These are phyloP conservation scores for Sextonia rubra DNA, from an alignment of 164 flowering plant genomes.

Conservation along the genomic window DNA sequence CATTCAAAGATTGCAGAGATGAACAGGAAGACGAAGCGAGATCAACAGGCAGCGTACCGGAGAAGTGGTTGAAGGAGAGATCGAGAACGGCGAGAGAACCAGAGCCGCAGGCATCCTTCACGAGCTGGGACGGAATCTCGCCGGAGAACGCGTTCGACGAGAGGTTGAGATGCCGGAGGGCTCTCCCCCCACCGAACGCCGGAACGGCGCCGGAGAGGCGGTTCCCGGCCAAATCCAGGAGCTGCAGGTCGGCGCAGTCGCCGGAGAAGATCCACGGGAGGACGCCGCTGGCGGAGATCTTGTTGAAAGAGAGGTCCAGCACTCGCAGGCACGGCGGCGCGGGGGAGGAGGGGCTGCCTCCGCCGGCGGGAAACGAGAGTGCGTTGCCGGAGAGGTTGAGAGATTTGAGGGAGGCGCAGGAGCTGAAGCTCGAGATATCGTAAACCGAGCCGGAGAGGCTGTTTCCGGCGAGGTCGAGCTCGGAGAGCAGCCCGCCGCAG, in stretches of 20 bases:
- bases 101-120: slow-evolving; percentile 35
- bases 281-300: background rate
- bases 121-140: slow-evolving; percentile 39
- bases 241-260: background rate
- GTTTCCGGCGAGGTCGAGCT: slow-evolving; percentile 67
- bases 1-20: slow-evolving; percentile 42
- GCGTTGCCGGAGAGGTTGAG: slow-evolving; percentile 60
- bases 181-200: background rate
- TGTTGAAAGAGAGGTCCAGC: background rate
- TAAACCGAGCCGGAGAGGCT: slow-evolving; percentile 47
- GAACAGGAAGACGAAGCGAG: slow-evolving; percentile 53
- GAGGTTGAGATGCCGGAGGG: slow-evolving; percentile 6
- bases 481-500: slow-evolving; percentile 36
- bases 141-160: slow-evolving; percentile 22
- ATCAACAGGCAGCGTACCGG: slow-evolving; percentile 56
- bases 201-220: slow-evolving; percentile 26
- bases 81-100: slow-evolving; percentile 50
- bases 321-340: background rate
- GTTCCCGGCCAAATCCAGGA: background rate
- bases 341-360: background rate
- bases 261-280: slow-evolving; percentile 1
- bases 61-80: slow-evolving; percentile 54
- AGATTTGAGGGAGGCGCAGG: slow-evolving; percentile 43
- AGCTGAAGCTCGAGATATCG: slow-evolving; percentile 29
- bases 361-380: slow-evolving; percentile 23